Percentiles rank a stretch among this genome's conserved stretches.
phyloP scores from a whole-genome alignment of 768 basidiomycete species.

The Termitomyces sp. region DNA sequence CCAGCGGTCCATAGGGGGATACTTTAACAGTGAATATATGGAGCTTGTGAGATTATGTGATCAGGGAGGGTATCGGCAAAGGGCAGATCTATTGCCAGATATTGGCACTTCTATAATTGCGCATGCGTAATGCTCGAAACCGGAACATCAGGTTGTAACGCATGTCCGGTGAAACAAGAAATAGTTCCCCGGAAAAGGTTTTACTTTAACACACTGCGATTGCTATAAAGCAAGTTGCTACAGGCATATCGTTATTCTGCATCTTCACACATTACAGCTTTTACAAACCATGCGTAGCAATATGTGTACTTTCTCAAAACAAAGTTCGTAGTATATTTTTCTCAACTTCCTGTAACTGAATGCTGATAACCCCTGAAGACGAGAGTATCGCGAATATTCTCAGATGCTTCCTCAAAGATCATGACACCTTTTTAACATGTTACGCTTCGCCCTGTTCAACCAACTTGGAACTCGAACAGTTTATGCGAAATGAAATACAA shows the following conservation, averaged over 20 bases:
- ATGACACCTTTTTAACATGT: neutral
- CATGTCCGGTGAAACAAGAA: neutral
- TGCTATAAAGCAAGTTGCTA: neutral
- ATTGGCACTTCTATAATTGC: neutral
- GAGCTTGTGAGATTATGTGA: neutral
- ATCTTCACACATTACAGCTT: neutral
- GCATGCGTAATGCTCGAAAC: neutral
- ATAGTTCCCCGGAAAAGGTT: neutral
- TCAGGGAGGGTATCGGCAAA: too few species aligned
- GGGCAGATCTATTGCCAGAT: neutral
- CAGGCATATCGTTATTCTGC: neutral
- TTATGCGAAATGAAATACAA: slow-evolving; percentile 8
- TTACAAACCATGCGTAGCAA: neutral
- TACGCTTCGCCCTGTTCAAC: neutral
- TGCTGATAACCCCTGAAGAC: neutral
- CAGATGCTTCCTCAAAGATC: slow-evolving; percentile 3
- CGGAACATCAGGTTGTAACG: neutral
- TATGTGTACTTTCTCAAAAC: neutral
- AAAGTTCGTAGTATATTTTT: neutral
- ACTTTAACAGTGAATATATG: neutral
- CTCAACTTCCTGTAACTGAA: neutral
- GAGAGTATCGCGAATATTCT: neutral
- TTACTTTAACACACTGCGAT: neutral
- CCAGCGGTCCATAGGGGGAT: neutral
- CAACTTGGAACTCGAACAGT: slow-evolving; percentile 7